Conservation (phyloP, 345 rosid species). For the Corymbia maculata region DNA sequence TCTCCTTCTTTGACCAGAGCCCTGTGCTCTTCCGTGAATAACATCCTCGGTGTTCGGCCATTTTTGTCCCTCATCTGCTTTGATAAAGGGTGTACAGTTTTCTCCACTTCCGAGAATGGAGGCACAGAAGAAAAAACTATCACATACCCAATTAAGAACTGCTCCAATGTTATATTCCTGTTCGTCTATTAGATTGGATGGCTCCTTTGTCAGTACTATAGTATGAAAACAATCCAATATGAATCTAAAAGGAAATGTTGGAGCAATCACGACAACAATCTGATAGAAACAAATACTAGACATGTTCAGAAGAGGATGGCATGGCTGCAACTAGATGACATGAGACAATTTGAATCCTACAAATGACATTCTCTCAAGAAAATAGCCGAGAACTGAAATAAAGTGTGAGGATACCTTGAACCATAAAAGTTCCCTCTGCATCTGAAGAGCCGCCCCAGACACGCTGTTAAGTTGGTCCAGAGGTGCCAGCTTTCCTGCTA, state of each 20-base stretch:
- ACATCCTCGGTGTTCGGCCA: constrained; percentile 1
- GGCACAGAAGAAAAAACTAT: not conserved
- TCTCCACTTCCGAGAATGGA: constrained; percentile 2
- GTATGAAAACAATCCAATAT: not conserved
- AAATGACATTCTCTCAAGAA: not conserved
- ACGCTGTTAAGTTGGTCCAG: not conserved
- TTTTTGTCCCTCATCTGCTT: not conserved
- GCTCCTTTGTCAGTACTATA: not conserved
- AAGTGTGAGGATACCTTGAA: not conserved
- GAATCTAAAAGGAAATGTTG: not conserved
- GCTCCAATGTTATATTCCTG: not conserved
- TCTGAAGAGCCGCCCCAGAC: constrained; percentile 11
- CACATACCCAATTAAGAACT: not conserved
- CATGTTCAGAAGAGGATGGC: not conserved
- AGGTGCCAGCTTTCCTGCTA: constrained; percentile 3
- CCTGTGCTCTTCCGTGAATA: constrained; percentile 5
- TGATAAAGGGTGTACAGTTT: not conserved
- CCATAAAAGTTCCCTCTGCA: constrained; percentile 7
- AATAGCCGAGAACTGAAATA: not conserved
- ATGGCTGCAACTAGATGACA: not conserved
- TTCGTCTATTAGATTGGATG: not conserved
- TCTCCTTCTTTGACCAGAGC: constrained; percentile 13
- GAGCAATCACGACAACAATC: not conserved
- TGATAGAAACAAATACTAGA: not conserved
- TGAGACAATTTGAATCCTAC: not conserved